These are phyloP conservation scores for Russula olivacea DNA, from an alignment of 768 basidiomycete species.

Conservation along the genomic window DNA sequence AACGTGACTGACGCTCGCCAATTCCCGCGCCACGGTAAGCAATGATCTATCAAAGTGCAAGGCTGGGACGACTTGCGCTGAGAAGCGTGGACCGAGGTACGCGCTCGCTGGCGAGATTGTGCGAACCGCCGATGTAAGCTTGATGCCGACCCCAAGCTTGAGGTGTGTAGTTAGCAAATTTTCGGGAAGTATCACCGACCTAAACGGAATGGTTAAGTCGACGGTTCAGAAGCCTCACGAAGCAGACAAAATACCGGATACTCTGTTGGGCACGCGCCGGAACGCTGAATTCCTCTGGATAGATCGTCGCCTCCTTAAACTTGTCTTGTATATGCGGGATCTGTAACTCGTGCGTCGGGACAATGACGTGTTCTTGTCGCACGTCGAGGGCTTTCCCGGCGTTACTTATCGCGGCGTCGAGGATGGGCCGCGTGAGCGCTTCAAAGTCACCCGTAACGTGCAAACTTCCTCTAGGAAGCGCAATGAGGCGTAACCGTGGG, in stretches of 20 bases:
- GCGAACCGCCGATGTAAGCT: conserved; percentile 52
- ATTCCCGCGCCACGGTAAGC: conserved; percentile 50
- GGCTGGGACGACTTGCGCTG: conserved; percentile 44
- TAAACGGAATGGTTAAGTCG: conserved; percentile 23
- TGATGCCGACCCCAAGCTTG: conserved; percentile 51
- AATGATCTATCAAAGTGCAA: conserved; percentile 44
- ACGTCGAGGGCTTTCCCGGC: conserved; percentile 36
- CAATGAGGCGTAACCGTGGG: conserved; percentile 44
- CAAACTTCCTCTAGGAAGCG: conserved; percentile 39
- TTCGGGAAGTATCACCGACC: conserved; percentile 49
- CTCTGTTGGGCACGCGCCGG: conserved; percentile 49
- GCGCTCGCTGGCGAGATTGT: conserved; percentile 57
- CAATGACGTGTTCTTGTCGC: conserved; percentile 35
- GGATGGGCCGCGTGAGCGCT: conserved; percentile 36
- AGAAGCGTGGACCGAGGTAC: conserved; percentile 52
- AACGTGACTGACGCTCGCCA: conserved; percentile 47
- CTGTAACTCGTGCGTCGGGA: conserved; percentile 55
- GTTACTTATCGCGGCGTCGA: conserved; percentile 35
- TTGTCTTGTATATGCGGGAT: conserved; percentile 45
- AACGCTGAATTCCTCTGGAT: conserved; percentile 39
- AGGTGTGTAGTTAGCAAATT: conserved; percentile 43
- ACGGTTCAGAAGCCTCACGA: background rate
- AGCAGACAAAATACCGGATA: conserved; percentile 36
- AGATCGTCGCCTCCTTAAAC: conserved; percentile 43
- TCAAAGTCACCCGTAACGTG: conserved; percentile 51